Percentiles rank a stretch among this genome's conserved stretches.
Evolutionary conservation across 2,329 filamentous ascomycete genomes (phyloP).

Genomic region (Curvularia spicifera): DNA sequence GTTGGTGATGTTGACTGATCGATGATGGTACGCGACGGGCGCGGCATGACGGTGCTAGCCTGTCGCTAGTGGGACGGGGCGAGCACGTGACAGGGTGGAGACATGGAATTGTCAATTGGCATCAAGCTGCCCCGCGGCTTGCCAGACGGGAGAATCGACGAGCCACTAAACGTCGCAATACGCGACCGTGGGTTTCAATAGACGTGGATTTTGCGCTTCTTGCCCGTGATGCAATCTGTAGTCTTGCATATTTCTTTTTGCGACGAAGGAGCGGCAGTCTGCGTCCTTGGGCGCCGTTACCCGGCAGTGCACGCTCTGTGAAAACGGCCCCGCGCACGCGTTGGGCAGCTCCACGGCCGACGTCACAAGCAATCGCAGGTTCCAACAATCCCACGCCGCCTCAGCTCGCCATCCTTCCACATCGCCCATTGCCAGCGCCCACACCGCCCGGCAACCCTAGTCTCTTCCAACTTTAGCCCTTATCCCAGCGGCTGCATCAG

Average conservation of each 20-base stretch:
- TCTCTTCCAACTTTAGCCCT: constrained; percentile 18
- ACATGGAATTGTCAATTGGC: constrained; percentile 16
- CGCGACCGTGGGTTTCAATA: background rate
- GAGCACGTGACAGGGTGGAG: constrained; percentile 20
- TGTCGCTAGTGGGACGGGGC: background rate
- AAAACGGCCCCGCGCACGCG: constrained; percentile 1
- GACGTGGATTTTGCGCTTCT: too few species aligned
- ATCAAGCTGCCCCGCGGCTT: background rate
- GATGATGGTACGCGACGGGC: constrained; percentile 13
- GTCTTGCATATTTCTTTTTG: background rate
- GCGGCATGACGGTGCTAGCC: constrained; percentile 1
- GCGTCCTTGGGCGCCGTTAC: background rate
- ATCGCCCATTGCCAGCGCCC: constrained; percentile 5
- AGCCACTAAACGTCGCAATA: background rate
- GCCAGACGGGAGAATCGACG: background rate
- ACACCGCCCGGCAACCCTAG: constrained; percentile 20
- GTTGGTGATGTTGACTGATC: constrained; percentile 18
- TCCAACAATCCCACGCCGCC: constrained; percentile 11
- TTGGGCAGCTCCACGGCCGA: constrained; percentile 23
- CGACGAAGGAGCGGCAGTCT: background rate
- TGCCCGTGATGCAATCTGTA: too few species aligned
- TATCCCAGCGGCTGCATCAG: constrained; percentile 22
- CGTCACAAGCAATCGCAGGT: constrained; percentile 31
- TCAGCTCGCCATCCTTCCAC: background rate
- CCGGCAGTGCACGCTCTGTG: background rate